Conservation (phyloP, 345 rosid species). For the Geranium brycei region DNA sequence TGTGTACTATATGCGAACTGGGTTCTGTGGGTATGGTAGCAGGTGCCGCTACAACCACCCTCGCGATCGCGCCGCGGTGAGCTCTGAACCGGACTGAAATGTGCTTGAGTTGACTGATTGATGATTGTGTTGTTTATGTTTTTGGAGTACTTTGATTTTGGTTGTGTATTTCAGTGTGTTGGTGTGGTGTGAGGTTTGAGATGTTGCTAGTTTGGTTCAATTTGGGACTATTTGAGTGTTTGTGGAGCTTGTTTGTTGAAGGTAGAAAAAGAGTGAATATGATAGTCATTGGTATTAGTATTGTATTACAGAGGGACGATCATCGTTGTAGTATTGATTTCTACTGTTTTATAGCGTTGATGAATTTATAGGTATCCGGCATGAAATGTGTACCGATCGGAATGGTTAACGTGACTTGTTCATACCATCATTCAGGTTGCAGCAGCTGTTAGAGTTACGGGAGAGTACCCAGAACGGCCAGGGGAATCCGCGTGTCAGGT, state of each 20-base stretch:
- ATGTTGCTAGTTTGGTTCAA: neutral
- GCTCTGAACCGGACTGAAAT: neutral
- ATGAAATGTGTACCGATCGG: neutral
- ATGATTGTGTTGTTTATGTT: neutral
- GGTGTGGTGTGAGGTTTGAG: neutral
- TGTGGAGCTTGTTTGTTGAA: neutral
- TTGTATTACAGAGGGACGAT: neutral
- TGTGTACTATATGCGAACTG: conserved; percentile 84
- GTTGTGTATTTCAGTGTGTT: neutral
- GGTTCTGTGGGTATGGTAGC: conserved; percentile 62
- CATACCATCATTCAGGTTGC: conserved; percentile 32
- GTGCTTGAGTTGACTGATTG: neutral
- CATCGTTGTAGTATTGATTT: neutral
- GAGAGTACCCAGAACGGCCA: conserved; percentile 72
- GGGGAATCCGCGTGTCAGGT: conserved; percentile 93
- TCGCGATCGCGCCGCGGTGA: conserved; percentile 76
- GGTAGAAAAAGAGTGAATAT: neutral
- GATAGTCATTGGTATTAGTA: neutral
- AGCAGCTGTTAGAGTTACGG: conserved; percentile 66
- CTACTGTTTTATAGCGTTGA: neutral
- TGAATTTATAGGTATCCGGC: neutral
- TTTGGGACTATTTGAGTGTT: too few species aligned
- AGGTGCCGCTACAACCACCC: conserved; percentile 98
- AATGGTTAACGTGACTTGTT: conserved; percentile 1
- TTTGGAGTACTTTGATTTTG: neutral